These are phyloP conservation scores for Bremia lactucae DNA, from an alignment of 352 stramenopile genomes.

Conservation along the genomic window DNA sequence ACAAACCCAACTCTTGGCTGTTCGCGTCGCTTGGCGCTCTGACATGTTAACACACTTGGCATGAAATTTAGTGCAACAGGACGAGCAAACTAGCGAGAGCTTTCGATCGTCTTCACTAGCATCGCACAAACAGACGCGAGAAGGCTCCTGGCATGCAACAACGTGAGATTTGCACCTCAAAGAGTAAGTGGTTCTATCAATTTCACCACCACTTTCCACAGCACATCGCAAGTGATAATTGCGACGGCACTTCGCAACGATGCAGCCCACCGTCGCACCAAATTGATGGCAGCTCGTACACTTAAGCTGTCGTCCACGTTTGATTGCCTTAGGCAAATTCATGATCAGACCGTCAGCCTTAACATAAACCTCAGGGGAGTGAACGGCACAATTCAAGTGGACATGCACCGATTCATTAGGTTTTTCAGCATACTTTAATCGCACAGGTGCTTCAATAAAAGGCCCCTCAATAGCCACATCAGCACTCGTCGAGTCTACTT, in stretches of 20 bases:
- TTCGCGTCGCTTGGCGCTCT: constrained; percentile 43
- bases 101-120: constrained; percentile 28
- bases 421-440: constrained; percentile 65
- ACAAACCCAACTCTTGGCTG: constrained; percentile 36
- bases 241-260: constrained; percentile 61
- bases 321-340: constrained; percentile 65
- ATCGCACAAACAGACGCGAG: constrained; percentile 35
- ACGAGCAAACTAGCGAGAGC: constrained; percentile 48
- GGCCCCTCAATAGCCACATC: constrained; percentile 39
- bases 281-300: constrained; percentile 56
- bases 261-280: constrained; percentile 66
- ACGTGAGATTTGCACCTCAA: constrained; percentile 67
- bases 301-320: constrained; percentile 64
- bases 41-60: constrained; percentile 78
- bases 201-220: constrained; percentile 57
- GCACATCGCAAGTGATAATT: constrained; percentile 79
- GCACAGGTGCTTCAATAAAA: constrained; percentile 68
- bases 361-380: constrained; percentile 76
- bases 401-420: constrained; percentile 55
- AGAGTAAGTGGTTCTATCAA: constrained; percentile 59
- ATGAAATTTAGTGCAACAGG: constrained; percentile 61
- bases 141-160: constrained; percentile 24
- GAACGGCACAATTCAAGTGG: constrained; percentile 74
- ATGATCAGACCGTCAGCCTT: constrained; percentile 74
- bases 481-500: constrained; percentile 12